Evolutionary conservation across 345 rosid genomes (phyloP).

Genomic region (Noccaea bulbosa): DNA sequence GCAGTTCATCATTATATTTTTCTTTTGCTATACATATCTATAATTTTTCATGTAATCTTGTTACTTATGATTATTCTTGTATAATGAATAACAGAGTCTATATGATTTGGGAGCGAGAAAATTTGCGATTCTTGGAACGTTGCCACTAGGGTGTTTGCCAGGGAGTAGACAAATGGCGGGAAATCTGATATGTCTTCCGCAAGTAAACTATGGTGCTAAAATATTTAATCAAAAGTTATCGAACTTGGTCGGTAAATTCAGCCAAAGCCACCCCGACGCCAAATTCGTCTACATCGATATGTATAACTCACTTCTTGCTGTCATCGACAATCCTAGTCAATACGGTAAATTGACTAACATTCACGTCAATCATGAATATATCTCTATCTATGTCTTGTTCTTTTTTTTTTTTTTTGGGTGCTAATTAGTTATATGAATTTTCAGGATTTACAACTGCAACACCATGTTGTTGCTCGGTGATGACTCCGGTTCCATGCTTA

Average conservation of each 20-base stretch:
- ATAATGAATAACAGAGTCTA: constrained; percentile 20
- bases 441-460: constrained; percentile 25
- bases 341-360: constrained; percentile 29
- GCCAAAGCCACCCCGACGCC: constrained; percentile 10
- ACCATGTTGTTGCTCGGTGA: constrained; percentile 35
- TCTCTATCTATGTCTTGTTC: constrained; percentile 1
- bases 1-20: not conserved
- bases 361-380: not conserved
- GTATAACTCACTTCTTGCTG: constrained; percentile 24
- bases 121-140: constrained; percentile 35
- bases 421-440: too few relatives aligned
- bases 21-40: too few relatives aligned
- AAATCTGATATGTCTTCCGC: constrained; percentile 14
- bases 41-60: not conserved
- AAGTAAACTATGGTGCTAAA: constrained; percentile 25
- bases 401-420: too few relatives aligned
- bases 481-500: constrained; percentile 32
- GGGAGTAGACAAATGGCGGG: constrained; percentile 11
- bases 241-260: constrained; percentile 22
- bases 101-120: constrained; percentile 39
- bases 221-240: constrained; percentile 31
- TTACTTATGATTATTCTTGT: not conserved
- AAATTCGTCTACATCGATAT: constrained; percentile 31
- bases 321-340: constrained; percentile 18
- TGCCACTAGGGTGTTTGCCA: constrained; percentile 43